phyloP scores from a whole-genome alignment of 257 asterid genomes.

The Gynochthodes officinalis region DNA sequence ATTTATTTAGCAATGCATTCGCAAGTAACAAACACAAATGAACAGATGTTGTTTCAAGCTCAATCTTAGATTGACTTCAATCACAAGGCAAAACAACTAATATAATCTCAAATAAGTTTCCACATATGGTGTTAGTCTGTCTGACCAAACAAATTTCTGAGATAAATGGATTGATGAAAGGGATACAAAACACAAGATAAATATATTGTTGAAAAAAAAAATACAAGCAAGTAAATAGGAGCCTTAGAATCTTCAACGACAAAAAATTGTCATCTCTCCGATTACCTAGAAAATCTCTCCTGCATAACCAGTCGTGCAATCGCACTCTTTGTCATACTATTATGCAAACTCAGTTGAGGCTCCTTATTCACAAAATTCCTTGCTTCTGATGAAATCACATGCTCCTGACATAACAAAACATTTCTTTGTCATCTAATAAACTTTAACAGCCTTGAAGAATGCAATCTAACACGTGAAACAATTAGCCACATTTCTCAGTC shows the following conservation, averaged over 20 bases:
- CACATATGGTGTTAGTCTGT: not conserved
- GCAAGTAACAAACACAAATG: not conserved
- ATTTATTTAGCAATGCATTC: not conserved
- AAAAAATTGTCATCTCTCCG: not conserved
- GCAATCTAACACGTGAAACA: constrained; percentile 7
- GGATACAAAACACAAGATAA: not conserved
- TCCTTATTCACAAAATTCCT: constrained; percentile 27
- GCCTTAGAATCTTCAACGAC: not conserved
- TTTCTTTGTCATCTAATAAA: not conserved
- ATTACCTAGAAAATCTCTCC: constrained; percentile 82
- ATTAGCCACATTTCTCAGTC: not conserved
- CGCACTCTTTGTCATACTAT: constrained; percentile 50
- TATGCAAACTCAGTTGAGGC: constrained; percentile 30
- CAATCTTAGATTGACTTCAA: not conserved
- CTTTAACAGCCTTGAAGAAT: constrained; percentile 4
- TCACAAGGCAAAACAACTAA: not conserved
- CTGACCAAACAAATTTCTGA: not conserved
- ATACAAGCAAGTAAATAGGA: not conserved
- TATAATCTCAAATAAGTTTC: not conserved
- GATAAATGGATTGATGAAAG: not conserved
- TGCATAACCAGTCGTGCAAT: constrained; percentile 66
- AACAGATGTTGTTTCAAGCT: not conserved
- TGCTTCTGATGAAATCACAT: constrained; percentile 27
- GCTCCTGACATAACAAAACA: constrained; percentile 29
- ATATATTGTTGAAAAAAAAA: not conserved